Base-by-base conservation (phyloP, 176 grass and related monocot genomes). In the Triticum urartu region DNA sequence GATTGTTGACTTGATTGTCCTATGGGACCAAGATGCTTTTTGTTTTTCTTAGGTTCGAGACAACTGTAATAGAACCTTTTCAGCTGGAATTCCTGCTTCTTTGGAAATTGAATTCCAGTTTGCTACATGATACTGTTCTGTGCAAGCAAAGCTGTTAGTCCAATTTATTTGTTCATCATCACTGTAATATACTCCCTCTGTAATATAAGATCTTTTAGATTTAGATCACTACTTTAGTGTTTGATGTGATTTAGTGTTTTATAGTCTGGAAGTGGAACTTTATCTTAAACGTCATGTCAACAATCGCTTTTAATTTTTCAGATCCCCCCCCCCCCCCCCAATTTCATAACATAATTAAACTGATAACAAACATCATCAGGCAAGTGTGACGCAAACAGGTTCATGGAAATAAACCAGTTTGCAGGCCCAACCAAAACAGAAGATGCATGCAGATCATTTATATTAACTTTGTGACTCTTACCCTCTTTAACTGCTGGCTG, bases 31-130 rank as follows among this genome's bases (percentile, higher is more conserved):
- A 67, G 11, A 67, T 81, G 21, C 40, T 14, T 52, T 85, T 81
- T 88, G 40, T 79, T 20, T 88, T 82, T 58, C 24, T 75, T 78
- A 9, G 40, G 72, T 66, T 32, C 22, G 54, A 72, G 62, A 48
- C 65, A 75, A 38, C 48, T 45, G 61, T 68, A 77, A 39, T 71
- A 18, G 30, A 34, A 69, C 72, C 17, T 63, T 64, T 83, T 34
- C 9, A 68, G 48, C 28, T 75, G 26, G 68, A 67, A 34, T 75
- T 68, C 7, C 21, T 72, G 5, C 47, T 84, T 68, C 36, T 79
- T 79, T 86, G 4, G 7, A 20, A 56, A 69, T 39, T 21, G 11
- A 30, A 40, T 86, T 78, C n/a, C 62, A 30, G 13, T 36, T 68
- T 77, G n/a, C 12, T 21, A 15, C 63, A 30, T 66, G 39, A 40